Percentiles rank a stretch among this genome's conserved stretches.
Evolutionary conservation across 192 early-diverging fungal genomes (phyloP).

Genomic region (Glomus cerebriforme): DNA sequence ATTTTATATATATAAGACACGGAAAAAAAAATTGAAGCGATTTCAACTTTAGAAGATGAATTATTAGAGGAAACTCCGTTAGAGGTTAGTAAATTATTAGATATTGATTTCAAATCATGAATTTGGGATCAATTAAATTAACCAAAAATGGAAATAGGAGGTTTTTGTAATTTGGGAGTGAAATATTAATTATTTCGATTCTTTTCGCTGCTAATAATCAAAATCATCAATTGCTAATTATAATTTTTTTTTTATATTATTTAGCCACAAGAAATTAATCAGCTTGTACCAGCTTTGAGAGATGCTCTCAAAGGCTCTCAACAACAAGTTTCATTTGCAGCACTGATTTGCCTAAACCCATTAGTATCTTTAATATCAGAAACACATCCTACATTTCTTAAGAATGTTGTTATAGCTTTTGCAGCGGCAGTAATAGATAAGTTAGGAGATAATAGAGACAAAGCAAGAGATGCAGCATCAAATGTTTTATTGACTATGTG

Average conservation of each 20-base stretch:
- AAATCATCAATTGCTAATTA: not conserved
- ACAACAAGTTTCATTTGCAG: not conserved
- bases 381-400: slow-evolving; percentile 5
- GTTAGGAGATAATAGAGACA: slow-evolving; percentile 18
- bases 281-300: not conserved
- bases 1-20: slow-evolving; percentile 13
- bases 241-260: not conserved
- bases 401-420: slow-evolving; percentile 2
- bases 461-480: slow-evolving; percentile 8
- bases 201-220: not conserved
- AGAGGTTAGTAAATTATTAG: slow-evolving; percentile 2
- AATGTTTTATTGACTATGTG: slow-evolving; percentile 25
- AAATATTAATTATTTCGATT: not conserved
- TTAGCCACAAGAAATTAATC: slow-evolving; percentile 25
- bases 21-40: slow-evolving; percentile 26
- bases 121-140: not conserved
- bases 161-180: no score
- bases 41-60: slow-evolving; percentile 17
- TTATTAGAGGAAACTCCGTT: slow-evolving; percentile 2
- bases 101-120: not conserved
- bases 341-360: not conserved
- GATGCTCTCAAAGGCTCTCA: slow-evolving; percentile 24
- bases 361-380: slow-evolving; percentile 8
- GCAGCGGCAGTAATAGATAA: slow-evolving; percentile 20
- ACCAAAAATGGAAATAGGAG: not conserved